Evolutionary conservation across 2,329 filamentous ascomycete genomes (phyloP).

Genomic region (Sclerotinia borealis): DNA sequence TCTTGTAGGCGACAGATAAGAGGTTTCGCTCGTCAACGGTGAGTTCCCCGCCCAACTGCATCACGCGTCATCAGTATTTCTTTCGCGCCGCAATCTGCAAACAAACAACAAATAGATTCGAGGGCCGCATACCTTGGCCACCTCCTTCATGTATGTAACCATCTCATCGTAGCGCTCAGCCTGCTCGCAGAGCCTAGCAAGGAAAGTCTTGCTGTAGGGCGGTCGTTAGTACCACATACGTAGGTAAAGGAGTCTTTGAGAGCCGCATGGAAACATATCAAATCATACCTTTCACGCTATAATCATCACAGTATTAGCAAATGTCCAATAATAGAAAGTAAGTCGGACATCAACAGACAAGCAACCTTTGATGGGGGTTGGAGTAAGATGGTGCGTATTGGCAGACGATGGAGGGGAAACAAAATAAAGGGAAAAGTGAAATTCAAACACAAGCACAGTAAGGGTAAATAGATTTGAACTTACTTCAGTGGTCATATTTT

Average conservation of each 20-base stretch:
- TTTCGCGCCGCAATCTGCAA: conserved; percentile 8
- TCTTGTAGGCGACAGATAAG: conserved; percentile 99
- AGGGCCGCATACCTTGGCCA: conserved; percentile 67
- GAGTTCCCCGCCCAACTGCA: conserved; percentile 62
- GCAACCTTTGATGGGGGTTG: conserved; percentile 22
- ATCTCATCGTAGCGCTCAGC: conserved; percentile 99
- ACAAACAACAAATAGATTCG: conserved; percentile 21
- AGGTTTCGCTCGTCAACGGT: conserved; percentile 98
- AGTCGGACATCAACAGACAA: neutral
- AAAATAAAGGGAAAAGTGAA: conserved; percentile 6
- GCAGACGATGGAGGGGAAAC: conserved; percentile 10
- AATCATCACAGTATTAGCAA: conserved; percentile 23
- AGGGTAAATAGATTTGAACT: conserved; percentile 20
- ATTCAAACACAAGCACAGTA: neutral
- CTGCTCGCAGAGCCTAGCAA: conserved; percentile 99
- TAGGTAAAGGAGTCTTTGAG: conserved; percentile 6
- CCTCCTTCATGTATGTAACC: conserved; percentile 99
- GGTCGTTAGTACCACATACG: conserved; percentile 22
- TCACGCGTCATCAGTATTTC: conserved; percentile 24
- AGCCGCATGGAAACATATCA: conserved; percentile 9
- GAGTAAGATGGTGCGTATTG: conserved; percentile 1
- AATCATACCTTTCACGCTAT: conserved; percentile 33
- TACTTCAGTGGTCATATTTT: conserved; percentile 35
- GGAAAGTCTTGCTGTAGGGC: conserved; percentile 87
- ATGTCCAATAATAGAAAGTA: conserved; percentile 10